These are phyloP conservation scores for Nicotiana paniculata DNA, from an alignment of 257 asterid genomes.

Conservation along the genomic window DNA sequence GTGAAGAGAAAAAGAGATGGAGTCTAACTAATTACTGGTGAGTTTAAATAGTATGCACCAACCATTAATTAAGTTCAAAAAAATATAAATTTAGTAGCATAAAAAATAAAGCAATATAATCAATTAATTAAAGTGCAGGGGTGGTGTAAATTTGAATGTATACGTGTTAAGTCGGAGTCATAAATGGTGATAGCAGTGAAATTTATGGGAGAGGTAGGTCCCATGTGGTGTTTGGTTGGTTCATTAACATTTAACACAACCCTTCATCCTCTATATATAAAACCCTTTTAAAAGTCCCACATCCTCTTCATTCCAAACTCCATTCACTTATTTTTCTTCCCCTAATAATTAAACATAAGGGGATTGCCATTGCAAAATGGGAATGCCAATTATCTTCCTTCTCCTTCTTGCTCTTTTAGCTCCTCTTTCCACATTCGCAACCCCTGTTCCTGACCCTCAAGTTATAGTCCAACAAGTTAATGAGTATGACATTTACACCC, in stretches of 20 bases:
- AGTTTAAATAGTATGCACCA: too few species aligned
- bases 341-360: neutral
- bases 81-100: neutral
- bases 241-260: slow-evolving; percentile 1
- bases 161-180: neutral
- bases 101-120: neutral
- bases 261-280: slow-evolving; percentile 21
- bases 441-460: slow-evolving; percentile 68
- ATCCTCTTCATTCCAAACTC: slow-evolving; percentile 1
- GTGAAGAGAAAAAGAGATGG: too few species aligned
- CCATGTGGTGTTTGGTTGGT: slow-evolving; percentile 15
- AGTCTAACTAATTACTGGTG: too few species aligned
- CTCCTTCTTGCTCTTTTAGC: slow-evolving; percentile 24
- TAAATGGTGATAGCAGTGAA: neutral
- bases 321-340: slow-evolving; percentile 1
- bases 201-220: neutral
- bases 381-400: slow-evolving; percentile 25
- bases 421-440: slow-evolving; percentile 34
- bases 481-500: slow-evolving; percentile 36
- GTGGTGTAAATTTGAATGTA: neutral
- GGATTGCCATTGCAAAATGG: slow-evolving; percentile 15
- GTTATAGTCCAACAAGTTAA: slow-evolving; percentile 60
- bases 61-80: too few species aligned
- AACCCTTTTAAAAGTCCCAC: neutral
- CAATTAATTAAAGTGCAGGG: neutral